Evolutionary conservation across 768 basidiomycete genomes (phyloP), one percentile per base, ranked within the genome.

Genomic region (Phylloporus scabripes): DNA sequence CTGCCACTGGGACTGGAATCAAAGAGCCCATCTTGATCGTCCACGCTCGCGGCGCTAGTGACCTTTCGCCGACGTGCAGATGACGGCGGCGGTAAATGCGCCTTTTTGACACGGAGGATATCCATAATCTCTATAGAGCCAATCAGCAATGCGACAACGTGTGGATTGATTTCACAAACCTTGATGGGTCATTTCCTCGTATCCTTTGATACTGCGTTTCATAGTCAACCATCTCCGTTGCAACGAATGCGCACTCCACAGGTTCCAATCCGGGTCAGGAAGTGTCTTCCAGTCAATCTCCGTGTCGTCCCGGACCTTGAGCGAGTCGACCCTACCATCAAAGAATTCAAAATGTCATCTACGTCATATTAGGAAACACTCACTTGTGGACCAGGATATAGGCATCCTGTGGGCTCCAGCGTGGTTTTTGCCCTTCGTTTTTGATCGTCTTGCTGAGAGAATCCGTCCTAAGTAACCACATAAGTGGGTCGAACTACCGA

Each of bases 261-360:
- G 61, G 57, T 91, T 88, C 88, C 88, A 91, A 50, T 83, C 74
- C 14, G 78, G 61, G 62, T 92, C 89, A 1, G 79, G 70, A 10
- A 92, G 71, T 15, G 75, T 74, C 60, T 87, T 88, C 90, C 89
- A 92, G 57, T 88, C 84, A 40, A 92, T 85, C 60, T 92, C 90
- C 24, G 80, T 84, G 57, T 92, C 89, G 58, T 91, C 83, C 38
- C 76, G 74, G 45, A 91, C 85, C 50, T 82, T 76, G 41, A 91
- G 64, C 0, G 85, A 81, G 59, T 84, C 85, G 43, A 92, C 73
- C 64, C 89, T 92, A 58, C 33, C 42, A 7, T 48, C 48, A 37
- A 51, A 20, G 8, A 12, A 34, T 20, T 45, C 32, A 31, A 31
- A 46, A 41, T 14, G 8, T 31, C 24, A 20, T 38, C 21, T 7